Evolutionary conservation across 768 basidiomycete genomes (phyloP).

Genomic region (Clitopilus passeckerianus): DNA sequence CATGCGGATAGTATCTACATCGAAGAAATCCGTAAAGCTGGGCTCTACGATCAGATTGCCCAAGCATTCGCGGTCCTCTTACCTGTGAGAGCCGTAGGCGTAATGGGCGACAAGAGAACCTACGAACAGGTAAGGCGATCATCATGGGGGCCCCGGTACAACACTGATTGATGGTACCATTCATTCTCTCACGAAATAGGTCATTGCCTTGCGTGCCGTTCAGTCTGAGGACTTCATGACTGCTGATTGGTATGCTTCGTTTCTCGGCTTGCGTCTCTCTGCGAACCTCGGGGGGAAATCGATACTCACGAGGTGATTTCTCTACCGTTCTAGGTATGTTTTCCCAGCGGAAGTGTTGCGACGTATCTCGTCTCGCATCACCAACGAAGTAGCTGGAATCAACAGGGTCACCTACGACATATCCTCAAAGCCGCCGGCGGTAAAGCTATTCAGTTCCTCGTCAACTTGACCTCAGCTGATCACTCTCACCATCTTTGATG

Average conservation of each 20-base stretch:
- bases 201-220: constrained; percentile 92
- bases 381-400: constrained; percentile 95
- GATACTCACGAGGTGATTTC: not conserved
- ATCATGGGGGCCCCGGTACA: not conserved
- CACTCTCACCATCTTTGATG: constrained; percentile 6
- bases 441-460: constrained; percentile 27
- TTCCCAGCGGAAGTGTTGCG: constrained; percentile 89
- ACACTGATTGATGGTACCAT: constrained; percentile 3
- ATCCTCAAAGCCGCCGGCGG: constrained; percentile 94
- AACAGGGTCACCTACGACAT: constrained; percentile 96
- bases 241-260: constrained; percentile 79
- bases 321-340: constrained; percentile 67
- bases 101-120: constrained; percentile 94
- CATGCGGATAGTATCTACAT: constrained; percentile 95
- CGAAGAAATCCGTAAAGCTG: constrained; percentile 93
- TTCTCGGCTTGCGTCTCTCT: constrained; percentile 2
- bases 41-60: constrained; percentile 87
- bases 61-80: constrained; percentile 94
- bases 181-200: constrained; percentile 33
- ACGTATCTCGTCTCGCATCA: constrained; percentile 92
- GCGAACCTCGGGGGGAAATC: not conserved
- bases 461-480: constrained; percentile 1
- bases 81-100: constrained; percentile 97
- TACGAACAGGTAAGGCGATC: constrained; percentile 74
- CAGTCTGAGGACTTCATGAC: constrained; percentile 99